A percentile compares a stretch with the other conserved stretches of the same genome.
These are phyloP conservation scores for Mycena rosella DNA, from an alignment of 768 basidiomycete species.

Conservation along the genomic window DNA sequence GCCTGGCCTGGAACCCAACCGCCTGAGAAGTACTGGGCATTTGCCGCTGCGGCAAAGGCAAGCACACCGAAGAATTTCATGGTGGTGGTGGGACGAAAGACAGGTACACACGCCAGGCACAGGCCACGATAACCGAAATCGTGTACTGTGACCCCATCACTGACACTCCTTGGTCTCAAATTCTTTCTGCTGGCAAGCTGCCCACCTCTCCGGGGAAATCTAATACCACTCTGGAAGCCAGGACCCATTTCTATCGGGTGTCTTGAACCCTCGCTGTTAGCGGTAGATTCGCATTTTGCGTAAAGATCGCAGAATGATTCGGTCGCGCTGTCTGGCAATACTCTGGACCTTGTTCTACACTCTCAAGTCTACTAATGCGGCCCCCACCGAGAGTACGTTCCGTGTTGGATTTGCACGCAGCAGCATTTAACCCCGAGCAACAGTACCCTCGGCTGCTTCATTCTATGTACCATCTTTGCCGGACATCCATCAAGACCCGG, in stretches of 20 bases:
- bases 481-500: slow-evolving; percentile 78
- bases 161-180: neutral
- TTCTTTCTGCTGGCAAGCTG: slow-evolving; percentile 15
- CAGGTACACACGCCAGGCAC: slow-evolving; percentile 21
- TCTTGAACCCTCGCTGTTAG: neutral
- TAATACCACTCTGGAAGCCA: neutral
- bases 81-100: slow-evolving; percentile 43
- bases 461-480: slow-evolving; percentile 87
- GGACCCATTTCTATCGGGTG: neutral
- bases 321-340: slow-evolving; percentile 32
- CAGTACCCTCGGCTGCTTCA: slow-evolving; percentile 84
- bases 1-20: slow-evolving; percentile 88
- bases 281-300: neutral
- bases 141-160: neutral
- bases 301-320: slow-evolving; percentile 31
- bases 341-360: slow-evolving; percentile 27
- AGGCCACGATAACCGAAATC: neutral
- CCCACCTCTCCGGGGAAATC: neutral
- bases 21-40: slow-evolving; percentile 81
- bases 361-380: slow-evolving; percentile 40
- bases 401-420: neutral
- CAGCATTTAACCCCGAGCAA: neutral
- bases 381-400: slow-evolving; percentile 57
- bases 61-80: slow-evolving; percentile 65
- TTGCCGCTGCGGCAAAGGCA: slow-evolving; percentile 50